Conservation (phyloP, 768 basidiomycete genomes). For the Mycena epipterygia region DNA sequence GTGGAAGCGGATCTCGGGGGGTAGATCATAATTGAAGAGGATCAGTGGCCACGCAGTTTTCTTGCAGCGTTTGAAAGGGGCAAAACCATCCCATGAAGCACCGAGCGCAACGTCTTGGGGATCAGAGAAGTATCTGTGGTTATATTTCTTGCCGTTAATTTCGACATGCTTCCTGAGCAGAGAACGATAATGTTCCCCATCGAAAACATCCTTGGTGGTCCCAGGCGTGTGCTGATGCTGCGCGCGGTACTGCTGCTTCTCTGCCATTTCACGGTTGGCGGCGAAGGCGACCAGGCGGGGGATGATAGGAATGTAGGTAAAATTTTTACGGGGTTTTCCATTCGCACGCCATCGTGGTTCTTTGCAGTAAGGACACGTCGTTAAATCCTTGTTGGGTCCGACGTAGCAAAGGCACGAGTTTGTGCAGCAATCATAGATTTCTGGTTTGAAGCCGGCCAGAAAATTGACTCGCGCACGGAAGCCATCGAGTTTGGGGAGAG, state of each 20-base stretch:
- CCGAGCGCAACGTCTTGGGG: neutral
- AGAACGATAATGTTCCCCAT: neutral
- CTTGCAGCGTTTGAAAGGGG: slow-evolving; percentile 7
- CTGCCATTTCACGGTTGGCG: neutral
- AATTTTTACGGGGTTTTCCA: slow-evolving; percentile 43
- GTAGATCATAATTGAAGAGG: slow-evolving; percentile 57
- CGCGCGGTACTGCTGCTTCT: slow-evolving; percentile 2
- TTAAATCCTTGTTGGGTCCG: slow-evolving; percentile 40
- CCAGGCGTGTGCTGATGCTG: neutral
- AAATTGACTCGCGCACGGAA: slow-evolving; percentile 32
- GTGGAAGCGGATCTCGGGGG: slow-evolving; percentile 51
- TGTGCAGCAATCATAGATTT: slow-evolving; percentile 31
- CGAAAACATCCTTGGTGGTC: neutral
- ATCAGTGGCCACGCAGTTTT: slow-evolving; percentile 55
- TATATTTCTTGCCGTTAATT: neutral
- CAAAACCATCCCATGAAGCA: too few relatives aligned
- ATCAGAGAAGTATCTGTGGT: neutral
- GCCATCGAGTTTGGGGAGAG: too few relatives aligned
- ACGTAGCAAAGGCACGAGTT: too few relatives aligned
- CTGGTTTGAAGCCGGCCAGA: slow-evolving; percentile 47
- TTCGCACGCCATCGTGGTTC: slow-evolving; percentile 2
- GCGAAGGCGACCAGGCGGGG: slow-evolving; percentile 37
- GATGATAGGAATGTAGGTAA: slow-evolving; percentile 51
- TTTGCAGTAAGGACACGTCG: slow-evolving; percentile 49
- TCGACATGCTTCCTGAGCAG: neutral